Conservation (phyloP, 768 basidiomycete genomes). For the Gloeopeniophorella convolvens region DNA sequence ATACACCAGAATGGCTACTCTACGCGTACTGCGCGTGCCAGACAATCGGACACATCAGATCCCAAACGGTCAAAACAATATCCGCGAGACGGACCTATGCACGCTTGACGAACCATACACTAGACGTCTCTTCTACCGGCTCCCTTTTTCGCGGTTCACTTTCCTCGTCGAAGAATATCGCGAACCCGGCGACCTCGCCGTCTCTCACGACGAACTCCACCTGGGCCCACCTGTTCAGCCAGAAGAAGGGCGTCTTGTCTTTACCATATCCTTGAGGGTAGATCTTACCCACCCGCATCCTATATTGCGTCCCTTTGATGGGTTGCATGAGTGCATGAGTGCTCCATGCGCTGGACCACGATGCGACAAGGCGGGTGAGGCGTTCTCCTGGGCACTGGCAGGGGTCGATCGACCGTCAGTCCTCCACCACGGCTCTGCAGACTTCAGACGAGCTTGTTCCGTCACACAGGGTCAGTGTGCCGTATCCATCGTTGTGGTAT, state of each 20-base stretch:
- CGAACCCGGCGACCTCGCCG: background rate
- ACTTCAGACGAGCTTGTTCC: background rate
- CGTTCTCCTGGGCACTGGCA: too few relatives aligned
- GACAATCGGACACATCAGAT: too few relatives aligned
- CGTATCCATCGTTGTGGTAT: background rate
- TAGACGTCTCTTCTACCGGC: background rate
- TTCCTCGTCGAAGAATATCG: too few relatives aligned
- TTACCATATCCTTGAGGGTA: background rate
- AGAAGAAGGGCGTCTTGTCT: slow-evolving; percentile 1
- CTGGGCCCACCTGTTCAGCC: too few relatives aligned
- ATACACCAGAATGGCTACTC: too few relatives aligned
- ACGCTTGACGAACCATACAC: slow-evolving; percentile 1
- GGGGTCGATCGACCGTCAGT: background rate
- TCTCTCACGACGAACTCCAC: background rate
- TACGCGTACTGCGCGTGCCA: too few relatives aligned
- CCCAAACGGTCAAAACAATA: too few relatives aligned
- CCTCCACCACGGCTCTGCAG: background rate
- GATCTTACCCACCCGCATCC: background rate
- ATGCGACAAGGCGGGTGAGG: background rate
- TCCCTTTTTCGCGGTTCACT: background rate
- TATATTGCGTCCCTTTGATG: background rate
- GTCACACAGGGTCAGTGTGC: background rate
- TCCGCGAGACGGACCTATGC: too few relatives aligned
- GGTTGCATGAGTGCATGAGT: background rate
- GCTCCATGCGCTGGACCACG: background rate